A percentile compares a stretch with the other conserved stretches of the same genome.
phyloP scores from a whole-genome alignment of 1,139 yeast genomes.

The Pichia sp. region DNA sequence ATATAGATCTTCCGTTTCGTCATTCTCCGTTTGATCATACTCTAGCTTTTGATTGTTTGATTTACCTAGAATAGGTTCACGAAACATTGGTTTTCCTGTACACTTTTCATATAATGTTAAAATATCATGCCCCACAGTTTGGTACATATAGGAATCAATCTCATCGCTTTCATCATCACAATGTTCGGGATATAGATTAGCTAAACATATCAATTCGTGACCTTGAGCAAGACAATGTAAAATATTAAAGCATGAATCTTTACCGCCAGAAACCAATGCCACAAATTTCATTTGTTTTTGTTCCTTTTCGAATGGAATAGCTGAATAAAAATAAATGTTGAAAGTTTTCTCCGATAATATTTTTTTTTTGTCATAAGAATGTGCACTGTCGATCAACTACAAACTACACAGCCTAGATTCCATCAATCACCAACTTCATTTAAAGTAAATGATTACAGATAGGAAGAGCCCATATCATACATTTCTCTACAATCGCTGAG shows the following conservation, averaged over 20 bases:
- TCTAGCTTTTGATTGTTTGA: conserved; percentile 64
- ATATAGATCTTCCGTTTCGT: conserved; percentile 81
- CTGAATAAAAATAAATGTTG: too few species aligned
- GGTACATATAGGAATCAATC: conserved; percentile 93
- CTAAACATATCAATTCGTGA: conserved; percentile 79
- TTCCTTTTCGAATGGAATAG: background rate
- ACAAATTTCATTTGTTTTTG: conserved; percentile 67
- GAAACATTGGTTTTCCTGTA: conserved; percentile 69
- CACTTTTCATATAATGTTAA: conserved; percentile 61
- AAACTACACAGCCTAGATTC: too few species aligned
- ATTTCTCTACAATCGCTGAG: too few species aligned
- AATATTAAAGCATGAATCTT: conserved; percentile 87
- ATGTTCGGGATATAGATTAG: conserved; percentile 79
- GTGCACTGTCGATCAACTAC: too few species aligned
- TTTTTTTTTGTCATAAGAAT: too few species aligned
- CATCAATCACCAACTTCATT: too few species aligned
- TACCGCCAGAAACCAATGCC: conserved; percentile 91
- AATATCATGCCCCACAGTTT: conserved; percentile 92
- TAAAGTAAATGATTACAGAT: too few species aligned
- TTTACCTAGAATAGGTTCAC: conserved; percentile 57
- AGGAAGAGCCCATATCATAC: too few species aligned
- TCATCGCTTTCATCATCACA: conserved; percentile 44
- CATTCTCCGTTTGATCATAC: conserved; percentile 55
- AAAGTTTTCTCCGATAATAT: too few species aligned
- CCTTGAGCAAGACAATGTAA: conserved; percentile 76